Conservation (phyloP, 169 alveolate genomes). For the Neospora caninum region DNA sequence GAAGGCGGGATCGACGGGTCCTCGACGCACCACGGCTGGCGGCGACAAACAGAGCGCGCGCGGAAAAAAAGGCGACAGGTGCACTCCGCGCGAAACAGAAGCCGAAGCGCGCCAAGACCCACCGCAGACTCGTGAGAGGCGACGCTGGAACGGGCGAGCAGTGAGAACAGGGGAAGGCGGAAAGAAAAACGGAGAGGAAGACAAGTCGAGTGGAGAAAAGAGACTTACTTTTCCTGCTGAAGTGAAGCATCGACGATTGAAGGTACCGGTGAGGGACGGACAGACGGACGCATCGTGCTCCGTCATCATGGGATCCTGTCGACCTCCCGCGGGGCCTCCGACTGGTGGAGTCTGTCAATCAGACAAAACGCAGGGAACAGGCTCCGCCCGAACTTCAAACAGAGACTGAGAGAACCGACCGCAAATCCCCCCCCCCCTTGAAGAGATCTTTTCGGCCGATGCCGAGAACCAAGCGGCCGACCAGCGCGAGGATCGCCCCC, state of each 20-base stretch:
- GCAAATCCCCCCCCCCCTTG: no score
- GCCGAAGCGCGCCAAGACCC: no score
- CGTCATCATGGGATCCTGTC: neutral
- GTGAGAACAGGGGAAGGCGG: neutral
- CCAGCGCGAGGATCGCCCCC: no score
- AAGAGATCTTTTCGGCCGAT: no score
- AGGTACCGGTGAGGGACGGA: neutral
- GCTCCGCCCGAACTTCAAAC: no score
- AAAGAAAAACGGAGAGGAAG: neutral
- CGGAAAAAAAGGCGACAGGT: no score
- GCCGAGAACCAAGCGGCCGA: no score
- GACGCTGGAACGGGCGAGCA: neutral
- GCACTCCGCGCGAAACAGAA: no score
- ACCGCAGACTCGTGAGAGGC: no score
- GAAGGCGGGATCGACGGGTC: neutral
- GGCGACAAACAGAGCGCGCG: no score
- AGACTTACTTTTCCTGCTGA: neutral
- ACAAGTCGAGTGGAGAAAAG: neutral
- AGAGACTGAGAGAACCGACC: no score
- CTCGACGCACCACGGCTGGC: neutral
- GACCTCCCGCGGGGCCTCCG: neutral
- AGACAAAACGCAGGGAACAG: neutral
- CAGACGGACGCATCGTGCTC: conserved; percentile 9
- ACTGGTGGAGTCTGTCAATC: neutral
- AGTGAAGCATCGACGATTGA: conserved; percentile 12